phyloP scores from a whole-genome alignment of 2,329 filamentous ascomycete species.

The Clonostachys byssicola region DNA sequence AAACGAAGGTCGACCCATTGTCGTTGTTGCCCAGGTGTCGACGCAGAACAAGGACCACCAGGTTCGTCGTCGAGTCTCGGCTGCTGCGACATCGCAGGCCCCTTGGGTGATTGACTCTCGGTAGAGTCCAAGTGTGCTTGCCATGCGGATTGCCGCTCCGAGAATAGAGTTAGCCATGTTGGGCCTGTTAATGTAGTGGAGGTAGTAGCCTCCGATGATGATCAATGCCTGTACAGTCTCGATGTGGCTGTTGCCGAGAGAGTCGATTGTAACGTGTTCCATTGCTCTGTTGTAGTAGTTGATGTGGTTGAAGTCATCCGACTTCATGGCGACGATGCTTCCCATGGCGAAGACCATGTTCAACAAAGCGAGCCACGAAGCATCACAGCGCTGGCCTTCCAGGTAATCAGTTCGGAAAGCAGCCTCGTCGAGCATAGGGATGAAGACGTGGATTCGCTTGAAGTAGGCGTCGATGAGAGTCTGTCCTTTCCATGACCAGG shows the following conservation, averaged over 20 bases:
- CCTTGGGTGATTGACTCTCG: slow-evolving; percentile 38
- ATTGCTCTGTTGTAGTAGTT: slow-evolving; percentile 67
- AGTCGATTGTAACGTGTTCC: slow-evolving; percentile 61
- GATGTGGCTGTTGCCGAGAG: slow-evolving; percentile 16
- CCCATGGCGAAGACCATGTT: slow-evolving; percentile 78
- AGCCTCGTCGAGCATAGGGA: slow-evolving; percentile 70
- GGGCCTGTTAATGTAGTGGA: slow-evolving; percentile 71
- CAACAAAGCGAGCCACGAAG: slow-evolving; percentile 66
- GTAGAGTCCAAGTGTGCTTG: slow-evolving; percentile 66
- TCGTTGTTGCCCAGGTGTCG: slow-evolving; percentile 71
- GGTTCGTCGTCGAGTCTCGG: slow-evolving; percentile 59
- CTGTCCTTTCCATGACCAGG: slow-evolving; percentile 62
- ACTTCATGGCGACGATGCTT: slow-evolving; percentile 63
- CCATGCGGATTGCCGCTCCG: slow-evolving; percentile 68
- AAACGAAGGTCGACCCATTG: slow-evolving; percentile 66
- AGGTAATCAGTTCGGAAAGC: slow-evolving; percentile 63
- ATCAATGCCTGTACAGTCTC: slow-evolving; percentile 17
- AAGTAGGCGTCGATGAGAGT: slow-evolving; percentile 74
- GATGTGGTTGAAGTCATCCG: slow-evolving; percentile 62
- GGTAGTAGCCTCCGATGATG: slow-evolving; percentile 67
- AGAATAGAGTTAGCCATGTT: slow-evolving; percentile 71
- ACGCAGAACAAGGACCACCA: slow-evolving; percentile 76
- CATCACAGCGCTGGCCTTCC: slow-evolving; percentile 50
- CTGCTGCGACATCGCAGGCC: slow-evolving; percentile 2
- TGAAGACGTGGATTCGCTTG: slow-evolving; percentile 66